A percentile compares a stretch with the other conserved stretches of the same genome.
Conservation (phyloP, 2,329 filamentous ascomycete species). For the Simplicillium aogashimaense region DNA sequence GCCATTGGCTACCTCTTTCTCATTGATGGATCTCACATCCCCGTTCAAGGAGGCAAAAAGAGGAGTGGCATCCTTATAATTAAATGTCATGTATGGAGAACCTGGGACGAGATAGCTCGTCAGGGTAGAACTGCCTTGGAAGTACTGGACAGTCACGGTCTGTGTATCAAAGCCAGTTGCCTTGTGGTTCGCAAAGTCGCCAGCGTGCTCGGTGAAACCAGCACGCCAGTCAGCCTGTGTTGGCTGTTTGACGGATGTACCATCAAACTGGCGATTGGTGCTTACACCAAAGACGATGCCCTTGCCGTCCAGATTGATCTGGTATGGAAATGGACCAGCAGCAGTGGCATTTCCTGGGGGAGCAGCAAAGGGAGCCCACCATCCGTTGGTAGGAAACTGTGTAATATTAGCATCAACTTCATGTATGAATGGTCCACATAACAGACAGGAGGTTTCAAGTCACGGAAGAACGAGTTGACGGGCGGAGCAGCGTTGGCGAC, state of each 20-base stretch:
- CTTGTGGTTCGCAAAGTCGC: constrained; percentile 14
- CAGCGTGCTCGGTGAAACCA: constrained; percentile 12
- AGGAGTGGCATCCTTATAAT: constrained; percentile 11
- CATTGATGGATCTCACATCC: constrained; percentile 12
- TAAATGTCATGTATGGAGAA: constrained; percentile 13
- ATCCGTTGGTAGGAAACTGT: constrained; percentile 14
- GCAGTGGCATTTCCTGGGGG: constrained; percentile 11
- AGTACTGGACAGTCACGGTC: constrained; percentile 13
- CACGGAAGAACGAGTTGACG: constrained; percentile 12
- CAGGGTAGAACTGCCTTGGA: constrained; percentile 10
- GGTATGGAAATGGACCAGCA: constrained; percentile 13
- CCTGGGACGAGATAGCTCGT: constrained; percentile 12
- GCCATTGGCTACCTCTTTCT: constrained; percentile 9
- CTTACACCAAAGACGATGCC: constrained; percentile 13
- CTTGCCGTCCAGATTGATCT: constrained; percentile 11
- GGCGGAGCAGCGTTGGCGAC: constrained; percentile 8
- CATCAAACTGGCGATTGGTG: constrained; percentile 11
- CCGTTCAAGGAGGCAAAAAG: constrained; percentile 10
- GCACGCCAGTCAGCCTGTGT: constrained; percentile 13
- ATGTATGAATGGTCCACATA: neutral
- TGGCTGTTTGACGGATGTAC: constrained; percentile 13
- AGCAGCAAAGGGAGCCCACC: constrained; percentile 14
- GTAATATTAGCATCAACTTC: neutral
- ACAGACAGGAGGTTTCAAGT: constrained; percentile 13
- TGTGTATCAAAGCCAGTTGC: constrained; percentile 13